phyloP scores from a whole-genome alignment of 768 basidiomycete species.

The Amanita rimosa region DNA sequence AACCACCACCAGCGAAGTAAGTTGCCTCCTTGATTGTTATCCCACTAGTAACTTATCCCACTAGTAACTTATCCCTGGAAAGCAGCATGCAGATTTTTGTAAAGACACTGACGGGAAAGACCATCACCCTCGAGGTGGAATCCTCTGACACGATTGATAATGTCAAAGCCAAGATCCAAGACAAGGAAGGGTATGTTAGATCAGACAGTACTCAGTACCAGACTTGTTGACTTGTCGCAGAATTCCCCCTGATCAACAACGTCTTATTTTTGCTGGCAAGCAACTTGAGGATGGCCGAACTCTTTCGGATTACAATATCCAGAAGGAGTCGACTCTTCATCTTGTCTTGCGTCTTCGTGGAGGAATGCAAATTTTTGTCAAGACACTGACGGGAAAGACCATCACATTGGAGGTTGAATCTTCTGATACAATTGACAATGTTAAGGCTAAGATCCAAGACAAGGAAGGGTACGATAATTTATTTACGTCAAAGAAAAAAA shows the following conservation, averaged over 20 bases:
- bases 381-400: constrained; percentile 73
- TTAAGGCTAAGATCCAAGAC: constrained; percentile 39
- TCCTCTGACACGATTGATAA: constrained; percentile 68
- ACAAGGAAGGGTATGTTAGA: constrained; percentile 44
- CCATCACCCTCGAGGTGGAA: constrained; percentile 66
- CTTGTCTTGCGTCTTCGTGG: constrained; percentile 24
- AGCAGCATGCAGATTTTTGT: constrained; percentile 25
- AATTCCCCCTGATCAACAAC: constrained; percentile 27
- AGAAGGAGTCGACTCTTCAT: constrained; percentile 62
- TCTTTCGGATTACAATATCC: constrained; percentile 53
- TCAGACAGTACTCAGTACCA: not conserved
- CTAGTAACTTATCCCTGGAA: not conserved
- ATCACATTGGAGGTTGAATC: constrained; percentile 34
- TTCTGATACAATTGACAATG: constrained; percentile 19
- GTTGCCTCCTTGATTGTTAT: not conserved
- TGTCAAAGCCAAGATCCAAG: constrained; percentile 68
- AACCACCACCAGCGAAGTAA: constrained; percentile 9
- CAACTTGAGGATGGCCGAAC: constrained; percentile 27
- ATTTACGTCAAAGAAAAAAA: not conserved
- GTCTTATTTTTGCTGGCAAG: constrained; percentile 64
- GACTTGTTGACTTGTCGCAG: not conserved
- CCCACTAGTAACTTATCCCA: not conserved
- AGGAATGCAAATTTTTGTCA: constrained; percentile 45
- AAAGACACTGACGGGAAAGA: constrained; percentile 48
- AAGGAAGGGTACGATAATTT: constrained; percentile 13